These are phyloP conservation scores for Capronia epimyces DNA, from an alignment of 2,329 filamentous ascomycete species.

Conservation along the genomic window DNA sequence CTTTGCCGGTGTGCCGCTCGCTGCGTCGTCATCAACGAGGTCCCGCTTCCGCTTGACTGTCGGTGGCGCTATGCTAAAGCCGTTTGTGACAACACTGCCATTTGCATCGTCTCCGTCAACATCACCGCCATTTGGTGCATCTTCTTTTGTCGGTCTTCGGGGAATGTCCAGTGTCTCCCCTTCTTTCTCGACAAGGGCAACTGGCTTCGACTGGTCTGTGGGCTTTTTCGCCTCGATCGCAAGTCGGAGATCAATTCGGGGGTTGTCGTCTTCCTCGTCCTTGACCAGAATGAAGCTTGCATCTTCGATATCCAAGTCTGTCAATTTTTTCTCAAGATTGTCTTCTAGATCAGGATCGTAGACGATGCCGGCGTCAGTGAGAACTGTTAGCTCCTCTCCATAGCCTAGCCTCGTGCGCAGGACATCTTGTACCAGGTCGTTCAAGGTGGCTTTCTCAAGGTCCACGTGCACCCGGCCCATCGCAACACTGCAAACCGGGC, in stretches of 20 bases:
- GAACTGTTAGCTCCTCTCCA: constrained; percentile 73
- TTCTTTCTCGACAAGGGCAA: constrained; percentile 36
- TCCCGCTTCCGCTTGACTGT: constrained; percentile 24
- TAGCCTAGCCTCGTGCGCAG: constrained; percentile 68
- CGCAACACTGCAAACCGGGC: constrained; percentile 73
- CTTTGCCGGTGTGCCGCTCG: constrained; percentile 19
- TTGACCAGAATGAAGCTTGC: constrained; percentile 76
- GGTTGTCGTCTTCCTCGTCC: constrained; percentile 60
- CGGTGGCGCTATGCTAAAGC: neutral
- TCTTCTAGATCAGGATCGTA: constrained; percentile 88
- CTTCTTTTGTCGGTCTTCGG: constrained; percentile 39
- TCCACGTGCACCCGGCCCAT: constrained; percentile 65
- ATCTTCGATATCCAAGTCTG: constrained; percentile 66
- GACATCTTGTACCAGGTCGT: constrained; percentile 71
- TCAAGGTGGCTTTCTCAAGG: constrained; percentile 64
- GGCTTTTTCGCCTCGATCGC: constrained; percentile 37
- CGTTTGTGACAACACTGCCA: constrained; percentile 12
- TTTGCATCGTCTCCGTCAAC: constrained; percentile 8
- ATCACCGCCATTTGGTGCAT: constrained; percentile 4
- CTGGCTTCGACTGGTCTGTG: constrained; percentile 37
- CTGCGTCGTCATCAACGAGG: constrained; percentile 20
- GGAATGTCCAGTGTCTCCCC: constrained; percentile 41
- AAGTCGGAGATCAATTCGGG: constrained; percentile 75
- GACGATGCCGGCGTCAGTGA: constrained; percentile 67
- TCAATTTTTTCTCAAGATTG: constrained; percentile 73